Evolutionary conservation across 2,329 filamentous ascomycete genomes (phyloP), one percentile per base, ranked within the genome.

Genomic region (Fusarium marasasianum): DNA sequence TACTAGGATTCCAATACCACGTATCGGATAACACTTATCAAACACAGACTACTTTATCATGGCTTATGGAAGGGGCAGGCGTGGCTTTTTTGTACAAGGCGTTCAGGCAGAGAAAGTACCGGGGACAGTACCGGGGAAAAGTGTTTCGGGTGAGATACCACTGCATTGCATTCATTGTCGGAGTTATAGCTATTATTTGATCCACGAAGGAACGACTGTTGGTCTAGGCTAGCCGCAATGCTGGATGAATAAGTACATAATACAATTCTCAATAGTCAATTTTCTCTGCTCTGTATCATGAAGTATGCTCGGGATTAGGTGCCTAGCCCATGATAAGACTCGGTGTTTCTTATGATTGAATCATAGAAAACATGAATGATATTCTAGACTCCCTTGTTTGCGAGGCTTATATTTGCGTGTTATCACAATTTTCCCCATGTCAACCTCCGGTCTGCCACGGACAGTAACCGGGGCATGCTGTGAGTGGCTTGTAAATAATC

Each of bases 1-100:
- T 88, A 76, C 77, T 81, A 76, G 78, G 66, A 54, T 40, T 38
- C 43, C 22, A 57, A 64, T 63, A 62, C 54, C n/a, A 53, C 37
- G 31, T 20, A 29, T 48, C 33, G 26, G 37, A 51, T 33, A 50
- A n/a, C 24, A 31, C 41, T 40, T 50, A 53, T 35, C 45, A 50
- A 35, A 26, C 26, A 53, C 18, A n/a, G 15, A 55, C 51, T 55
- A 55, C 33, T 63, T n/a, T 33, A 69, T 53, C 62, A 61, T 66
- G 60, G 60, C 45, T 63, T 53, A 53, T 43, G 37, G 43, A 35
- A 20, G 29, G 56, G 64, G 45, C 62, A 68, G 64, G 63, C 31
- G 26, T 37, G 40, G 37, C 37, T 41, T 41, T 56, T 51, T 51
- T 61, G 67, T 70, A 68, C 50, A 51, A 63, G 73, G 76, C 74